Evolutionary conservation across 2,329 filamentous ascomycete species (phyloP).

Genomic region (Colletotrichum kahawae): DNA sequence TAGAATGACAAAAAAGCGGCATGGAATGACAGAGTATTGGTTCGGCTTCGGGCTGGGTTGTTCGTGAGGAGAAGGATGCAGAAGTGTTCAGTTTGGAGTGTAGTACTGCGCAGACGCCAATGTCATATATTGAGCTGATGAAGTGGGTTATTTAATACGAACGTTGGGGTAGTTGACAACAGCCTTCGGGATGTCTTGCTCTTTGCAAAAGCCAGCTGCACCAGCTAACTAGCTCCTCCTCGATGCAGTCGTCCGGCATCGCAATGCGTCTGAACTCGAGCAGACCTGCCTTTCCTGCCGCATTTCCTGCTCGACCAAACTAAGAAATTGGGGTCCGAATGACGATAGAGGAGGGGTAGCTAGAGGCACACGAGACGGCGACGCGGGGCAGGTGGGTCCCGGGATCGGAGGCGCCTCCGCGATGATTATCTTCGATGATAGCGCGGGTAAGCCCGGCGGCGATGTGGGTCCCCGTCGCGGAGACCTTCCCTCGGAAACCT

Average conservation of each 20-base stretch:
- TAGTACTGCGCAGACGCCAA: accelerated
- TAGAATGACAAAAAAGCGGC: no score
- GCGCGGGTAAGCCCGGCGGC: not conserved
- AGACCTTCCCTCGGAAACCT: not conserved
- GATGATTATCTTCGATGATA: not conserved
- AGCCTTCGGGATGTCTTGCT: not conserved
- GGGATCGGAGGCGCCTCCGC: not conserved
- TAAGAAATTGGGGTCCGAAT: not conserved
- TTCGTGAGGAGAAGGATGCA: accelerated
- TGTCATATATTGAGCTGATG: not conserved
- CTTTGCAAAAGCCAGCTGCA: not conserved
- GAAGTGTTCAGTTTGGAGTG: accelerated
- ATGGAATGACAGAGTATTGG: no score
- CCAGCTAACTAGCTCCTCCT: not conserved
- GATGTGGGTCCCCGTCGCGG: not conserved
- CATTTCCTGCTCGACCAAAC: not conserved
- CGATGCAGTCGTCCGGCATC: not conserved
- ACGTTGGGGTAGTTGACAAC: not conserved
- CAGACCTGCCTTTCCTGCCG: conserved; percentile 1
- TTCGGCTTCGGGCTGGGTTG: not conserved
- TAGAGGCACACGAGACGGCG: not conserved
- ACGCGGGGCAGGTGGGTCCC: not conserved
- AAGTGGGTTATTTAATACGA: not conserved
- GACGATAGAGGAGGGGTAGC: not conserved
- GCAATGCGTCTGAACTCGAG: not conserved